Base-by-base conservation (phyloP, 2,329 filamentous ascomycete species). In the Diaporthe nobilis region DNA sequence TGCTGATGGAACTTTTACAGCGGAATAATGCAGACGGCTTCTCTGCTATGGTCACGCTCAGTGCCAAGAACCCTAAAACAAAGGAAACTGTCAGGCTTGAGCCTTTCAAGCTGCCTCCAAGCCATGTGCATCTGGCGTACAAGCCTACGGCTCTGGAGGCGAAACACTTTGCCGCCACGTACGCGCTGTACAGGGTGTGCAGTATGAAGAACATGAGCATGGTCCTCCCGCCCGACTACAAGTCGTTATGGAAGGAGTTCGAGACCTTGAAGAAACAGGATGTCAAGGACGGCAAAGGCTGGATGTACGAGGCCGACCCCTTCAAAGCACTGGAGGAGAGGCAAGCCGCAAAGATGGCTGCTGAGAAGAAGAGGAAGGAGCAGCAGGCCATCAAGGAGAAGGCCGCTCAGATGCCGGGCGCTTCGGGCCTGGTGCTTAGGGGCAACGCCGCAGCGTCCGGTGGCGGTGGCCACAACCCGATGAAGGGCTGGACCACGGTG, bases 151-250 rank as follows among this genome's bases (percentile, higher is more conserved):
- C 95, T 1, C 89, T 98, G 13, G 97, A 99, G 86, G 96, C 97
- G 28, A 93, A 94, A 76, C 96, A 99, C 86, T 97, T 97, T 79
- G 95, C 96, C 12, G 97, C 97, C 5, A 95, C 96, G 0, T 98
- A 97, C 85, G 94, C 93, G 3, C 89, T 99, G 12, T 98, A 97
- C 82, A 91, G 97, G 68, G 94, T 98, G 4, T 96, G 94, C 84
- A 98, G 94, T 82, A 98, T 97, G 92, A 95, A 96, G 85, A 98
- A 98, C 82, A 91, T 98, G 80, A 95, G 98, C 82, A 97, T 95
- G 87, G 96, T 96, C 86, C 89, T 99, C 78, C 97, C 97, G 34
- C 97, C 97, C 0, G 94, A 94, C 76, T 97, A 98, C 85, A 94
- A 93, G 81, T 91, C 94, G 78, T 86, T 98, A 57, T 99, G 97